Base-by-base conservation (phyloP, 2,329 filamentous ascomycete species). In the Coniochaeta prunicola region DNA sequence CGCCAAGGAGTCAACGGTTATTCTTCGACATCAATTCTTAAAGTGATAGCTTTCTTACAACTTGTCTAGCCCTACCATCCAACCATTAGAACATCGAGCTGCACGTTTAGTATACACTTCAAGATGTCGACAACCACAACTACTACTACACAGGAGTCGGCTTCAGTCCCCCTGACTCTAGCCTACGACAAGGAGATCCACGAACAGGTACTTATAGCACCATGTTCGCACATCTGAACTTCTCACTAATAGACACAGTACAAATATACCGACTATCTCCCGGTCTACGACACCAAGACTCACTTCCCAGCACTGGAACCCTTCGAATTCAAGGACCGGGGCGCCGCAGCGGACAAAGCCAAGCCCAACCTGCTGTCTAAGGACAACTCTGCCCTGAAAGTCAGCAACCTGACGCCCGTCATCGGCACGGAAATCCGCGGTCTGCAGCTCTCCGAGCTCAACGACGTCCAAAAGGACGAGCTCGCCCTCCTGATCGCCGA, bases 381-480 rank as follows among this genome's bases (percentile, higher is more conserved):
- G 45, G 57, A 55, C 19, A 62, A 60, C 9, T 1, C 65, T 0
- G 58, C 57, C 10, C 53, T 67, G 28, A 64, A 66, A 21, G 61
- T 64, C 15, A 68, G 60, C 31, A 64, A 61, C 40, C 57, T 74
- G 24, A 75, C 70, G 1, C 65, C 69, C 2, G 66, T 69, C 55
- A 74, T 77, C 48, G 74, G 75, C 13, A 76, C 74, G 5, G 75
- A 77, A 61, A 72, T 77, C 48, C 65, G 70, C 5, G 73, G 73
- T 0, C 63, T 76, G 30, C 74, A 76, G 59, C 64, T 77, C 2
- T 73, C 71, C 15, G 64, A 71, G 42, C 67, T 77, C 42, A 72
- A 65, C 10, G 69, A 74, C 60, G 63, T 65, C 40, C 73, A 76
- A 57, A 75, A 70, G 58, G 74, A 77, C 60, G 74, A 77, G 61